phyloP scores from a whole-genome alignment of 2,329 filamentous ascomycete species.

The Aspergillus amoenus region DNA sequence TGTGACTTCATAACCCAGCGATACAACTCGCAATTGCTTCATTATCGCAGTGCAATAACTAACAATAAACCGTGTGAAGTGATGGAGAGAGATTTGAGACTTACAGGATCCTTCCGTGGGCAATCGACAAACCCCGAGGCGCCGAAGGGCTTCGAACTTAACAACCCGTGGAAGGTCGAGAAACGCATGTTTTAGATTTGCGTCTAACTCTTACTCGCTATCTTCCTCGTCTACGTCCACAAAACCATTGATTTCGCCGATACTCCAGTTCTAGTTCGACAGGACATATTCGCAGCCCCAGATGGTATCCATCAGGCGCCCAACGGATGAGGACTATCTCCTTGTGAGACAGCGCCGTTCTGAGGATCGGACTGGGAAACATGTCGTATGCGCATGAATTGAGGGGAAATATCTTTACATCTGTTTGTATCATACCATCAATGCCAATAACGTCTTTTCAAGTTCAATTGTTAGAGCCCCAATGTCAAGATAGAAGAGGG shows the following conservation, averaged over 20 bases:
- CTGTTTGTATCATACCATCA: slow-evolving; percentile 23
- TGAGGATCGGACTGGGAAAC: not conserved
- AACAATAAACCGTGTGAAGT: slow-evolving; percentile 45
- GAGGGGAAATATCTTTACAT: slow-evolving; percentile 20
- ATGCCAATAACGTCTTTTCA: slow-evolving; percentile 1
- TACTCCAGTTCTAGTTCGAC: not conserved
- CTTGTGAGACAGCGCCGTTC: not conserved
- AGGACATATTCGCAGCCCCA: not conserved
- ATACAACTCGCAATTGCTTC: not conserved
- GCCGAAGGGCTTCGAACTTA: slow-evolving; percentile 64
- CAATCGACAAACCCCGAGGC: slow-evolving; percentile 61
- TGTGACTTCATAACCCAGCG: slow-evolving; percentile 21
- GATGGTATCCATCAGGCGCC: too few species aligned
- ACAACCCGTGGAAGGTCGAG: slow-evolving; percentile 66
- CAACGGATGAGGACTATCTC: not conserved
- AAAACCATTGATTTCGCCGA: slow-evolving; percentile 12
- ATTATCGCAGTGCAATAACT: slow-evolving; percentile 17
- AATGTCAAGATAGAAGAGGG: not conserved
- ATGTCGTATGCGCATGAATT: slow-evolving; percentile 13
- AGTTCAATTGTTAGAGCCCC: not conserved
- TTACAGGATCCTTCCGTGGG: slow-evolving; percentile 61
- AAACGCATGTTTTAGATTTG: slow-evolving; percentile 39
- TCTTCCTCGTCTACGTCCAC: slow-evolving; percentile 12
- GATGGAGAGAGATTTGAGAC: slow-evolving; percentile 65
- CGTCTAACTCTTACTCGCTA: slow-evolving; percentile 16